Conservation (phyloP, 2,329 filamentous ascomycete species). For the Atkinsonella texensis region DNA sequence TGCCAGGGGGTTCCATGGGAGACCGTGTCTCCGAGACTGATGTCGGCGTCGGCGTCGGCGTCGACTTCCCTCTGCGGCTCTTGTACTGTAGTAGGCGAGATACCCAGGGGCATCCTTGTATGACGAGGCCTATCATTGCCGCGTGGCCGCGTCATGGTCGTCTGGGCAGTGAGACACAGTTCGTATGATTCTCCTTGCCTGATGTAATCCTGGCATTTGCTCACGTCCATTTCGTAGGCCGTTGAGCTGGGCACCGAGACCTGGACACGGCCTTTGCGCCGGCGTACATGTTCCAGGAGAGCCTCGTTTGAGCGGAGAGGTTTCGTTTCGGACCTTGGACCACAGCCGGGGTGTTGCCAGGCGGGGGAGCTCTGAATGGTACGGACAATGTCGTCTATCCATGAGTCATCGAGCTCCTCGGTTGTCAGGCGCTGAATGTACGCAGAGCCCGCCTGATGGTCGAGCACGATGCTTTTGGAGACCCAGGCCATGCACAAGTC, state of each 20-base stretch:
- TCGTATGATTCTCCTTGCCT: constrained; percentile 75
- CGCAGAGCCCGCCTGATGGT: constrained; percentile 50
- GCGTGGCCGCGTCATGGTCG: constrained; percentile 40
- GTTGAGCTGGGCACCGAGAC: constrained; percentile 30
- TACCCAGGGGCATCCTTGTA: not conserved
- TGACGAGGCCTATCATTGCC: constrained; percentile 30
- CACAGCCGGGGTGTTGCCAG: constrained; percentile 17
- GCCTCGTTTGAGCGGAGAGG: constrained; percentile 10
- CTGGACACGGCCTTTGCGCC: constrained; percentile 8
- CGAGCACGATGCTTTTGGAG: constrained; percentile 64
- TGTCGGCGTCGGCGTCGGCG: too few species aligned
- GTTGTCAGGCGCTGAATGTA: constrained; percentile 44
- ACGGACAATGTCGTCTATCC: constrained; percentile 19
- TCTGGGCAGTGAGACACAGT: constrained; percentile 70
- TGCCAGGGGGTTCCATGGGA: constrained; percentile 42
- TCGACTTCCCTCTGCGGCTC: too few species aligned
- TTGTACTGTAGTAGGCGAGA: too few species aligned
- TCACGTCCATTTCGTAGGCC: constrained; percentile 56
- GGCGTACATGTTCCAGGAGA: constrained; percentile 9
- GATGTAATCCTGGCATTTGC: constrained; percentile 57
- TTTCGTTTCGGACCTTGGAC: constrained; percentile 3
- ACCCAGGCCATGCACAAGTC: constrained; percentile 70
- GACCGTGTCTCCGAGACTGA: not conserved
- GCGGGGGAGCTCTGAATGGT: constrained; percentile 20
- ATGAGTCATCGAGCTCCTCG: constrained; percentile 16